Conservation (phyloP, 1,284 basidiomycete species). For the Irpex sp. region DNA sequence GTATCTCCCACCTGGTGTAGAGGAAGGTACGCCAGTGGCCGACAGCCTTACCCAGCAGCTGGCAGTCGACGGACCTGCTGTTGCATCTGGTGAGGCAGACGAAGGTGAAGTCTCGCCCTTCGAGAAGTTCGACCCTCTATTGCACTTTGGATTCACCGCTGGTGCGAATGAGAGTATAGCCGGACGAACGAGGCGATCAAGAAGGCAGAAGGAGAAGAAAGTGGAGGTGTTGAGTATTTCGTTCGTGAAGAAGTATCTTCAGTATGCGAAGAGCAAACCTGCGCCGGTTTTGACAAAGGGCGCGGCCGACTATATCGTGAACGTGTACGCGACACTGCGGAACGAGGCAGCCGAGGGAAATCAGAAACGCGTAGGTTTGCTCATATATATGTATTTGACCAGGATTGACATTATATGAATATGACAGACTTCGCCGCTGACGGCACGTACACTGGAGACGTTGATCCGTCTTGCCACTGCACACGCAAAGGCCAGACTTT, state of each 20-base stretch:
- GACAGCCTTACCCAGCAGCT: slow-evolving; percentile 90
- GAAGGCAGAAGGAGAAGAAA: slow-evolving; percentile 59
- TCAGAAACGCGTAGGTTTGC: slow-evolving; percentile 71
- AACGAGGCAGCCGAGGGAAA: slow-evolving; percentile 93
- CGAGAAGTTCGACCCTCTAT: slow-evolving; percentile 94
- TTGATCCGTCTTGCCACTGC: slow-evolving; percentile 97
- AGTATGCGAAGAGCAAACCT: slow-evolving; percentile 91
- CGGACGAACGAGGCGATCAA: slow-evolving; percentile 40
- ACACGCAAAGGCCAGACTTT: slow-evolving; percentile 94
- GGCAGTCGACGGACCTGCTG: slow-evolving; percentile 73
- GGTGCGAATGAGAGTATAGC: slow-evolving; percentile 1
- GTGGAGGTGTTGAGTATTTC: slow-evolving; percentile 88
- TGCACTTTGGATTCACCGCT: slow-evolving; percentile 78
- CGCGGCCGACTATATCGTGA: slow-evolving; percentile 92
- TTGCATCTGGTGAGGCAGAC: slow-evolving; percentile 43
- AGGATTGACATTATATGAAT: background rate
- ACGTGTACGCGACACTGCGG: slow-evolving; percentile 88
- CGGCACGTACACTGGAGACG: slow-evolving; percentile 98
- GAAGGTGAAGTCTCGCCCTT: slow-evolving; percentile 77
- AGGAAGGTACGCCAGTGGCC: slow-evolving; percentile 88
- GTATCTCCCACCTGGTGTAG: slow-evolving; percentile 93
- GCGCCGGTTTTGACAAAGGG: slow-evolving; percentile 88
- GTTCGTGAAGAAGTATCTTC: slow-evolving; percentile 99
- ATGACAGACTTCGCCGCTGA: slow-evolving; percentile 88
- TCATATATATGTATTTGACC: background rate